Base-by-base conservation (phyloP, 352 stramenopile genomes). In the Phytophthora crassamura region DNA sequence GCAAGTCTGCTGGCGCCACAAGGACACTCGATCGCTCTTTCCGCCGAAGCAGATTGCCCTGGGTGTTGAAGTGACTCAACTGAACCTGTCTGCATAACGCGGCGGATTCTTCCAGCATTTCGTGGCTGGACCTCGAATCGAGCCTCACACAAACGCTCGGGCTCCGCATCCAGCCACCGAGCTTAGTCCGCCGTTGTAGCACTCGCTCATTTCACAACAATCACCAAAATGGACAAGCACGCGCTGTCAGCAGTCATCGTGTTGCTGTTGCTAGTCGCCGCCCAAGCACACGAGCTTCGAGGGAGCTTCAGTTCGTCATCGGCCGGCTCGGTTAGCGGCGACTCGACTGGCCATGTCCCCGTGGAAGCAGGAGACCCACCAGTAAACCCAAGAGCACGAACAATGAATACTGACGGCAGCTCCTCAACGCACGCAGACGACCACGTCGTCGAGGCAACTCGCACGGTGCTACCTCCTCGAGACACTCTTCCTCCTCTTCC, bases 181-280 rank as follows among this genome's bases (percentile, higher is more conserved):
- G 6, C 32, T 61, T 51, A 69, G 61, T 58, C 53, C 32, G 15
- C 33, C 41, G 34, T 59, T 47, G 15, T 20, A 20, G 22, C 22
- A 25, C 22, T 43, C 42, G n/a, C 59, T 67, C 55, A 71, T 35
- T 68, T 71, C 32, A 50, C 61, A 61, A 64, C 22, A 30, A 18
- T 15, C 55, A 32, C n/a, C 38, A 45, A 25, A 20, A 74, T 70
- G 54, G 34, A 42, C 50, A 71, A 63, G 36, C 46, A 40, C 42
- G 18, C 16, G 30, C 9, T 71, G n/a, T 43, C 34, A 30, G 16
- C 25, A 28, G n/a, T 49, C 20, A 34, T 67, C 6, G 39, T 14
- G 32, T 30, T 64, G 22, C 5, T 63, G 14, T 61, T 64, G 18
- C 18, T 53, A 58, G 35, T 58, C 28, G 39, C n/a, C 8, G 28